These are phyloP conservation scores for Lantana camara DNA, from an alignment of 257 asterid species.

Conservation along the genomic window DNA sequence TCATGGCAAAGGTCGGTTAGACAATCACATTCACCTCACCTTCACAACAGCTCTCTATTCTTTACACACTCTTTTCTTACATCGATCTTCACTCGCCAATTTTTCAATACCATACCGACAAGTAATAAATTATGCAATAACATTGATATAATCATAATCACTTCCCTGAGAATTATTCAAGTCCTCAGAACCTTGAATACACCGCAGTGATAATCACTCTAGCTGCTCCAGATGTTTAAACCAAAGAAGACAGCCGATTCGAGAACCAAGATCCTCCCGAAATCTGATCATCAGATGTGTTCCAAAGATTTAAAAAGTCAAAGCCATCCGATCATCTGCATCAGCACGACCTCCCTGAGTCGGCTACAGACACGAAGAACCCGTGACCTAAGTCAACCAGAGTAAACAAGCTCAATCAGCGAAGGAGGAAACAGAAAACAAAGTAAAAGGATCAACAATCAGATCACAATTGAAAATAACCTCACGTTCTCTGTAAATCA, in stretches of 20 bases:
- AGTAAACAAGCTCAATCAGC: background rate
- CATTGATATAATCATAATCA: background rate
- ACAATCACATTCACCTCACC: conserved; percentile 23
- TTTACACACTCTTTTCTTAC: conserved; percentile 28
- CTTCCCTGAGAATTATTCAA: conserved; percentile 10
- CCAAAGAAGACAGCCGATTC: background rate
- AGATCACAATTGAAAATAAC: background rate
- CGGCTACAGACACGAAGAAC: background rate
- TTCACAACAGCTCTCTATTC: background rate
- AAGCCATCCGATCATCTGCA: background rate
- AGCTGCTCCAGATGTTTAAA: background rate
- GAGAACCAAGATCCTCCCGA: background rate
- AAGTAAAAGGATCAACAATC: background rate
- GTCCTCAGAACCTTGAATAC: background rate
- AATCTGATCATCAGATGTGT: background rate
- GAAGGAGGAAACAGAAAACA: too few relatives aligned
- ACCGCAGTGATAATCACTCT: too few relatives aligned
- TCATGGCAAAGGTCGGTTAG: conserved; percentile 54
- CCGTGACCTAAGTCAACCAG: too few relatives aligned
- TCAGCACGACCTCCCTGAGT: background rate
- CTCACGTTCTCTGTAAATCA: background rate
- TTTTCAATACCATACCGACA: background rate
- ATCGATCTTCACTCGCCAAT: background rate
- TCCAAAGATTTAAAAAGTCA: background rate
- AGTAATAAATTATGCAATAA: background rate